Base-by-base conservation (phyloP, 192 early-diverging fungal genomes). In the Umbelopsis vinacea region DNA sequence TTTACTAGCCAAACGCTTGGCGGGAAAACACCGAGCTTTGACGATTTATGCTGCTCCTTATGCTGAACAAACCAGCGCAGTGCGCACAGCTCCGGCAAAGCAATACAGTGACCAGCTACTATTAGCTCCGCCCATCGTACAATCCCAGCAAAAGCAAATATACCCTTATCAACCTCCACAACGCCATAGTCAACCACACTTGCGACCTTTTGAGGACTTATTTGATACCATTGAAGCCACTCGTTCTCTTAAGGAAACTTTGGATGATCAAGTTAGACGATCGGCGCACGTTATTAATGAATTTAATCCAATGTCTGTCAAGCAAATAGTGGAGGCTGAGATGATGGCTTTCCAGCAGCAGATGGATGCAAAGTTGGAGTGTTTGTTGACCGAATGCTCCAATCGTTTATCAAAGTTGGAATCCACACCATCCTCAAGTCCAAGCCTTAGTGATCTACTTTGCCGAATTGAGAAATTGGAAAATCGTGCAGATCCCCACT, bases 261-360 rank as follows among this genome's bases (percentile, higher is more conserved):
- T 95, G 68, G 88, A 91, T 76, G 92, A 92, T 47, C 93, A 95
- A 76, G 86, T 95, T 70, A 84, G 91, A 9, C 88, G 88, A 47
- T 88, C 91, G 24, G 75, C 88, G 0, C 82, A 89, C 15, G 72
- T 95, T 26, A 79, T 95, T 15, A 91, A 93, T 57, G 91, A 91
- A 6, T 82, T 95, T 35, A 91, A 91, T 74, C 79, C 88, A 2
- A 82, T 82, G 24, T 85, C 86, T 4, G 33, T 63, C 33, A 63
- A 63, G 26, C 26, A 37, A 35, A 37, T 63, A 19, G 57, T 63
- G 17, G 57, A 63, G 17, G 0, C 57, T 14, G 57, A 63, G 33
- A 63, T 63, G 57, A 12, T 5, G 15, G 24, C 57, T 17, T 35
- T 63, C 17, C 26, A 63, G 12, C 29, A 63, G n/a, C 26, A 35